phyloP scores from a whole-genome alignment of 1,284 basidiomycete species.

The Wallemia hederae region DNA sequence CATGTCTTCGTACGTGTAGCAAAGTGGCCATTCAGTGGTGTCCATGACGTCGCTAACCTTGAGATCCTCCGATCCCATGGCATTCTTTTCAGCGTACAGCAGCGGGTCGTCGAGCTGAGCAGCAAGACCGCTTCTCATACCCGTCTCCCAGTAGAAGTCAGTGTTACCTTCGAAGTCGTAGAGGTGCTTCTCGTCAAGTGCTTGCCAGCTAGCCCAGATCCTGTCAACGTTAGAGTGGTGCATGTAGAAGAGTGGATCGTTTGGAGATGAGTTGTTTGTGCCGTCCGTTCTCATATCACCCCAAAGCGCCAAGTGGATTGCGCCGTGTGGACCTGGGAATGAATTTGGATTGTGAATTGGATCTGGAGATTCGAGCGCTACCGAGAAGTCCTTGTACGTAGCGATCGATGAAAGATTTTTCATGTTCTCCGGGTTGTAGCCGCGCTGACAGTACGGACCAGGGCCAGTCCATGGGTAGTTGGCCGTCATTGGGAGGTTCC shows the following conservation, averaged over 20 bases:
- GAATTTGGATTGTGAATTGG: not conserved
- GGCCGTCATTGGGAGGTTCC: not conserved
- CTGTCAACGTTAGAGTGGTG: slow-evolving; percentile 1
- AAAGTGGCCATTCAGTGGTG: not conserved
- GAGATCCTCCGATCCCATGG: not conserved
- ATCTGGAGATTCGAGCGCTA: not conserved
- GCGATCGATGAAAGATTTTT: not conserved
- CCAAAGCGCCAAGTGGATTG: not conserved
- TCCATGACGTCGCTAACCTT: not conserved
- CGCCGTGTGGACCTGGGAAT: not conserved
- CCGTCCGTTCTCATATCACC: not conserved
- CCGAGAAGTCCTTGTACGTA: not conserved
- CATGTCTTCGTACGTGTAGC: not conserved
- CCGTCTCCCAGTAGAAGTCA: not conserved
- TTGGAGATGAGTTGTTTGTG: not conserved
- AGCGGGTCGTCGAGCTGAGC: not conserved
- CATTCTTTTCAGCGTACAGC: not conserved
- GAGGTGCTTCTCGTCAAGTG: not conserved
- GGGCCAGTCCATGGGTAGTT: not conserved
- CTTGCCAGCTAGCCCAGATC: not conserved
- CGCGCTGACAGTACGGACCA: not conserved
- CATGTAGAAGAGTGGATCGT: not conserved
- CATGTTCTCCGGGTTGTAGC: not conserved
- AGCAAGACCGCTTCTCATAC: not conserved
- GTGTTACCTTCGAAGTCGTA: not conserved